Base-by-base conservation (phyloP, 345 rosid species). In the Bruguiera gymnorhiza region DNA sequence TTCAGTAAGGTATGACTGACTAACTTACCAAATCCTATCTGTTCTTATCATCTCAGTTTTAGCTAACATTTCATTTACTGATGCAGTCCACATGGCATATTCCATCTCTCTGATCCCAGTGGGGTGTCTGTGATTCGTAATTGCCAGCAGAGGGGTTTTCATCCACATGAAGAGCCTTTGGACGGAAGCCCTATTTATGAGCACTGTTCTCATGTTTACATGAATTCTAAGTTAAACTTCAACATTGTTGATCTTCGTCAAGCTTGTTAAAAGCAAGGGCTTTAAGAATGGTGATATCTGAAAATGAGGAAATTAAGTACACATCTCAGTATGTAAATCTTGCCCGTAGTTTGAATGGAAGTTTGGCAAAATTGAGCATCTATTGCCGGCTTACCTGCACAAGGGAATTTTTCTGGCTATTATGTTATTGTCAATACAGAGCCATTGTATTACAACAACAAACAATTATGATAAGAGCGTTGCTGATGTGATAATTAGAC, bases 71-170 rank as follows among this genome's bases (percentile, higher is more conserved):
- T 43, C 50, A 43, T 4, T 11, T 55, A 18, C 34, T 50, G 13
- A 27, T 66, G 67, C 89, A 86, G 96, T 31, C 97, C 99, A 13
- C 97, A 92, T 66, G 97, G 96, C 19, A 89, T 89, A 76, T 92
- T 92, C 73, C 93, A 92, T 77, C 85, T 95, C 89, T 92, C 93
- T 0, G 94, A 89, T 72, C 97, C 96, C 5, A 78, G 85, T 0
- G 96, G 97, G 1, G 94, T 92, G 54, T 84, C 90, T 2, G 84
- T 84, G 63, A 89, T 89, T 48, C 91, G 93, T 34, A 86, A 85
- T 58, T 91, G 96, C 79, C 89, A 85, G 73, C 91, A 91, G 74
- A 83, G 91, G 30, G 97, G 97, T 26, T 91, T 91, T 77, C 97
- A 91, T 77, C 97, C 96, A 15, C 97, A 91, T 30, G 96, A 91